Conservation (phyloP, 495 filamentous ascomycete species). For the Lasiosphaeris hirsuta region DNA sequence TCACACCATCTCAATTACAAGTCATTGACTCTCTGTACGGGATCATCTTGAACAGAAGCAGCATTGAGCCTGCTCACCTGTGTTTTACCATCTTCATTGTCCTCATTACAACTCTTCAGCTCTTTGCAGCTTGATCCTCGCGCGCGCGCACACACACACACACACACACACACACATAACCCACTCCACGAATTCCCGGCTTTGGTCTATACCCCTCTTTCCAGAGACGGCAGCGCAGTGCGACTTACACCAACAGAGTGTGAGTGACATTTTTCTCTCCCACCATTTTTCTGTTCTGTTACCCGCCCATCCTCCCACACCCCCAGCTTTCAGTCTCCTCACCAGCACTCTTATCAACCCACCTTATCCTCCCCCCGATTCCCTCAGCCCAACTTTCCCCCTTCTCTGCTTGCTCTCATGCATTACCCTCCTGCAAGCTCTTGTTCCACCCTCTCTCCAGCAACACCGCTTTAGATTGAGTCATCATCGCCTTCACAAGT, state of each 20-base stretch:
- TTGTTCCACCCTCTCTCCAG: slow-evolving; percentile 3
- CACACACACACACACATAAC: slow-evolving; percentile 10
- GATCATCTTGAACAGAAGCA: slow-evolving; percentile 24
- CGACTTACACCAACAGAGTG: slow-evolving; percentile 29
- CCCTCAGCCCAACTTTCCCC: slow-evolving; percentile 6
- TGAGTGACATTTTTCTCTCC: slow-evolving; percentile 29
- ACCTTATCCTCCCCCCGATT: slow-evolving; percentile 12
- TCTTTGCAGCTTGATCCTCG: slow-evolving; percentile 9
- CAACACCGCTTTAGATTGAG: neutral
- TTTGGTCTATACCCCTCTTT: slow-evolving; percentile 31
- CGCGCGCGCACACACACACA: slow-evolving; percentile 4
- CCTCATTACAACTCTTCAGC: slow-evolving; percentile 6
- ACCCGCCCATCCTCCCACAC: slow-evolving; percentile 10
- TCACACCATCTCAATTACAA: slow-evolving; percentile 23
- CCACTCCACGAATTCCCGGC: slow-evolving; percentile 11
- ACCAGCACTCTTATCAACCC: slow-evolving; percentile 22
- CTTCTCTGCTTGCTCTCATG: slow-evolving; percentile 9
- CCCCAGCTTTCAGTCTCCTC: slow-evolving; percentile 11
- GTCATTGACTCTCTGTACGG: slow-evolving; percentile 22
- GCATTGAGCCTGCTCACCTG: slow-evolving; percentile 25
- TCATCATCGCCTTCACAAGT: neutral
- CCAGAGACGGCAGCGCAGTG: slow-evolving; percentile 31
- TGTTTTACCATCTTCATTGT: slow-evolving; percentile 16
- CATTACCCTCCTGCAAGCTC: neutral
- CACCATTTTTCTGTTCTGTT: slow-evolving; percentile 14